Conservation (phyloP, 1,284 basidiomycete species). For the Hemileia vastatrix region DNA sequence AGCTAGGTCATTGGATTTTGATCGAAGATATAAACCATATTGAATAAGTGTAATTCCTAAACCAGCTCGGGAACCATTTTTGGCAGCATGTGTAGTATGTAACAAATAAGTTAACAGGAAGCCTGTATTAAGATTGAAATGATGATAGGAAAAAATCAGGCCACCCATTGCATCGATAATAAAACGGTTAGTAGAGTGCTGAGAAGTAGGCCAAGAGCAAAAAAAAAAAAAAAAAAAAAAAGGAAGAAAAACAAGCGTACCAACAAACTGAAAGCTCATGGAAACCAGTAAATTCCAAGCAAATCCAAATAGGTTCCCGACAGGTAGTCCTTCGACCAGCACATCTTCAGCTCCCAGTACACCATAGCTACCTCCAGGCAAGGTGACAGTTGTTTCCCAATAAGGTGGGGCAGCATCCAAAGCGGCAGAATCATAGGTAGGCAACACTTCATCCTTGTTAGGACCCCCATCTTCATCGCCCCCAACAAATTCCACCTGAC, state of each 20-base stretch:
- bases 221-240: background rate
- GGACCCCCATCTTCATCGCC: conserved; percentile 57
- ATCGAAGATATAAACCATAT: conserved; percentile 73
- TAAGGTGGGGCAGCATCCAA: conserved; percentile 87
- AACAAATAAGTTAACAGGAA: conserved; percentile 44
- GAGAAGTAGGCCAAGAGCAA: conserved; percentile 31
- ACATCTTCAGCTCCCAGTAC: conserved; percentile 49
- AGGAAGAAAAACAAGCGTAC: conserved; percentile 24
- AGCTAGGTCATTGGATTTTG: conserved; percentile 45
- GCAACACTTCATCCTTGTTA: conserved; percentile 68
- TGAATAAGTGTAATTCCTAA: conserved; percentile 90
- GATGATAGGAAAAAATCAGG: too few species aligned
- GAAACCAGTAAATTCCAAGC: conserved; percentile 71
- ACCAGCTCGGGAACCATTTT: conserved; percentile 85
- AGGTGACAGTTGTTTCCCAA: conserved; percentile 91
- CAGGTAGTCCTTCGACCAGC: conserved; percentile 52
- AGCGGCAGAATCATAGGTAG: conserved; percentile 80
- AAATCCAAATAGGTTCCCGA: conserved; percentile 61
- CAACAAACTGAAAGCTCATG: conserved; percentile 93
- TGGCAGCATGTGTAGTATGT: conserved; percentile 73
- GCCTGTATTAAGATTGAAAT: too few species aligned
- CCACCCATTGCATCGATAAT: too few species aligned
- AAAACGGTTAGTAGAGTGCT: conserved; percentile 31
- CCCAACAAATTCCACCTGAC: conserved; percentile 49
- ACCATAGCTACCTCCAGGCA: conserved; percentile 48